Evolutionary conservation across 2,329 filamentous ascomycete species (phyloP).

Genomic region (Penicillium brasilianum): DNA sequence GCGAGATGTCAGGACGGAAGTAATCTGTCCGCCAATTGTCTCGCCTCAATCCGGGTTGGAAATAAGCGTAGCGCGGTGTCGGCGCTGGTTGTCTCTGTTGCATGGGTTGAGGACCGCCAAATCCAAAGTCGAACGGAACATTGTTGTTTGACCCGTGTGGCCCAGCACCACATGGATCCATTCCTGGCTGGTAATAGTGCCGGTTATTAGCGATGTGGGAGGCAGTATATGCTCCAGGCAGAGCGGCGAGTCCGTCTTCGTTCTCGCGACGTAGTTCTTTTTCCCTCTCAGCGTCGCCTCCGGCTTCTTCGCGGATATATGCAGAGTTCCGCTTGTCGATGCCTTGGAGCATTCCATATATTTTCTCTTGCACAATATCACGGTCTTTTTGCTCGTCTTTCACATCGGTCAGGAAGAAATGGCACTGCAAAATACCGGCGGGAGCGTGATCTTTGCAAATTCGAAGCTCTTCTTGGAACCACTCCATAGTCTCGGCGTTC

Average conservation of each 20-base stretch:
- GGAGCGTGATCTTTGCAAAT: conserved; percentile 91
- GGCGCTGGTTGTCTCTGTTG: conserved; percentile 72
- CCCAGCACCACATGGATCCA: conserved; percentile 11
- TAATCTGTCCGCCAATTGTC: conserved; percentile 93
- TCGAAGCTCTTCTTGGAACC: conserved; percentile 93
- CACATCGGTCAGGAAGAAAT: conserved; percentile 89
- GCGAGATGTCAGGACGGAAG: conserved; percentile 83
- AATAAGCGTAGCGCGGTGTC: conserved; percentile 86
- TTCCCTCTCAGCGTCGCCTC: conserved; percentile 78
- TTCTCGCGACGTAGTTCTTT: conserved; percentile 79
- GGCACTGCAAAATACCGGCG: conserved; percentile 85
- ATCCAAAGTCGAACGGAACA: conserved; percentile 72
- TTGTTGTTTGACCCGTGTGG: conserved; percentile 15
- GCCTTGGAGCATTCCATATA: conserved; percentile 85
- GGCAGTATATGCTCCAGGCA: conserved; percentile 62
- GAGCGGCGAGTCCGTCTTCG: conserved; percentile 80
- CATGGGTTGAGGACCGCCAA: conserved; percentile 80
- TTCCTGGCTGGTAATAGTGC: conserved; percentile 26
- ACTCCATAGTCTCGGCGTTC: conserved; percentile 90
- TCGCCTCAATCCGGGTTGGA: conserved; percentile 56
- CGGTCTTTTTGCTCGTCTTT: conserved; percentile 66
- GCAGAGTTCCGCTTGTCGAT: conserved; percentile 88
- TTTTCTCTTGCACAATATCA: conserved; percentile 79
- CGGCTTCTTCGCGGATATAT: conserved; percentile 79
- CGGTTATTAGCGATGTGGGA: conserved; percentile 26